These are phyloP conservation scores for Coemansia furcata DNA, from an alignment of 192 early-diverging fungal genomes.

Conservation along the genomic window DNA sequence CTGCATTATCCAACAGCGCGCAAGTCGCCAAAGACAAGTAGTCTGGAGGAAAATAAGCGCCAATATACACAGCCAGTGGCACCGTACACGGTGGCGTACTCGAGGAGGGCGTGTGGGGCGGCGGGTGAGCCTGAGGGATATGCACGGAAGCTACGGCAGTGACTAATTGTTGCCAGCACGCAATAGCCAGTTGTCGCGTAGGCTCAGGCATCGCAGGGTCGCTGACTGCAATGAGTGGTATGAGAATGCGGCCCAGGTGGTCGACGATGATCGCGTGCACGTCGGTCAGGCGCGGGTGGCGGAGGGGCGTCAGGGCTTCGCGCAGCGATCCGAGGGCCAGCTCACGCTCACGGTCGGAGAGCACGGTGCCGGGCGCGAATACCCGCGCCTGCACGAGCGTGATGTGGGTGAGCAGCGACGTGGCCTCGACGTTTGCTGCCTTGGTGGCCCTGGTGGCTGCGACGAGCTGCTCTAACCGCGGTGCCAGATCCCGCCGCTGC, in stretches of 20 bases:
- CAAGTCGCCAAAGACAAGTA: slow-evolving; percentile 33
- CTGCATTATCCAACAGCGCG: slow-evolving; percentile 37
- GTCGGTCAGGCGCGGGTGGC: slow-evolving; percentile 1
- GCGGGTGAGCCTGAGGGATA: slow-evolving; percentile 16
- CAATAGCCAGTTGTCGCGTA: slow-evolving; percentile 22
- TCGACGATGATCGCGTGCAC: slow-evolving; percentile 34
- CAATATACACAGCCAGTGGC: slow-evolving; percentile 7
- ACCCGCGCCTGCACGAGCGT: slow-evolving; percentile 21
- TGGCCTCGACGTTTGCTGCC: slow-evolving; percentile 20
- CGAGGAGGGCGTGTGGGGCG: not conserved
- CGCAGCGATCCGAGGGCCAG: slow-evolving; percentile 13
- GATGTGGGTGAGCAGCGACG: slow-evolving; percentile 22
- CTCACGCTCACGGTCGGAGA: slow-evolving; percentile 33
- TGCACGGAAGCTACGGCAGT: slow-evolving; percentile 7
- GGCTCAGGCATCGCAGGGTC: slow-evolving; percentile 6
- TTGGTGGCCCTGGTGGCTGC: slow-evolving; percentile 1
- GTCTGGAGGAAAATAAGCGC: slow-evolving; percentile 14
- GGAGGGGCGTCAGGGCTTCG: slow-evolving; percentile 18
- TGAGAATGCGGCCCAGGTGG: slow-evolving; percentile 29
- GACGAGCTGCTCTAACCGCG: slow-evolving; percentile 13
- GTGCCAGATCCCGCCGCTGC: slow-evolving; percentile 1
- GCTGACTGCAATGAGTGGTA: slow-evolving; percentile 9
- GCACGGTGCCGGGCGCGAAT: not conserved
- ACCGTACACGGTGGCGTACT: not conserved
- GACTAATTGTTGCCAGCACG: slow-evolving; percentile 29